A percentile compares a stretch with the other conserved stretches of the same genome.
These are phyloP conservation scores for Aspergillus thermomutatus DNA, from an alignment of 2,329 filamentous ascomycete species.

Conservation along the genomic window DNA sequence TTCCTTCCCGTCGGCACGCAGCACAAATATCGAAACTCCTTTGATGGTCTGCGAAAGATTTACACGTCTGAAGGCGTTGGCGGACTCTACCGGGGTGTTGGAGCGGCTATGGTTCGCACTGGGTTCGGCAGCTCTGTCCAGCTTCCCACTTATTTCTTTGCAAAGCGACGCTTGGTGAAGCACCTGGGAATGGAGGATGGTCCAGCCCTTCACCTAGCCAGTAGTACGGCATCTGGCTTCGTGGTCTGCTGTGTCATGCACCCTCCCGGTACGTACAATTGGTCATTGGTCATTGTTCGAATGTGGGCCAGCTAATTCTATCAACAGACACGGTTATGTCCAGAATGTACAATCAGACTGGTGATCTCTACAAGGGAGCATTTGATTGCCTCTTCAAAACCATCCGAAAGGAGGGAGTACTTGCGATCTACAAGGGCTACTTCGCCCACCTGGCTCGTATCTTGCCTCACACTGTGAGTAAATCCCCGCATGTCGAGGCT, in stretches of 20 bases:
- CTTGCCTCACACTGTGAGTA: constrained; percentile 75
- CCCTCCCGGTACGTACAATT: constrained; percentile 66
- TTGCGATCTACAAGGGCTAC: constrained; percentile 98
- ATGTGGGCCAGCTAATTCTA: constrained; percentile 4
- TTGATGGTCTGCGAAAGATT: constrained; percentile 79
- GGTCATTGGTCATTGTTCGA: not conserved
- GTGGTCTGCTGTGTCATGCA: constrained; percentile 99
- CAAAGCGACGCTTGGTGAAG: constrained; percentile 77
- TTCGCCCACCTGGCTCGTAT: constrained; percentile 92
- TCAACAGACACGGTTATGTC: constrained; percentile 89
- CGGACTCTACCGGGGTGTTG: constrained; percentile 86
- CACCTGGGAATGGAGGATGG: constrained; percentile 90
- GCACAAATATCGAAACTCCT: constrained; percentile 81
- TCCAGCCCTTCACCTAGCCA: constrained; percentile 80
- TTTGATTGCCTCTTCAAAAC: constrained; percentile 92
- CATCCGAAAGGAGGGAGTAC: constrained; percentile 80
- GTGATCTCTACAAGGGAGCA: constrained; percentile 90
- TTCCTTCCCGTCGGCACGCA: constrained; percentile 96
- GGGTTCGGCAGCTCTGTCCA: constrained; percentile 96
- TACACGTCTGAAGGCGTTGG: constrained; percentile 70
- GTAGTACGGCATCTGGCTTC: constrained; percentile 86
- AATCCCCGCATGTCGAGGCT: not conserved
- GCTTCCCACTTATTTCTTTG: constrained; percentile 96
- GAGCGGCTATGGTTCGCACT: constrained; percentile 91
- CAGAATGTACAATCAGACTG: constrained; percentile 97